A percentile compares a stretch with the other conserved stretches of the same genome.
Conservation (phyloP, 2,329 filamentous ascomycete species). For the Colletotrichum aenigma region DNA sequence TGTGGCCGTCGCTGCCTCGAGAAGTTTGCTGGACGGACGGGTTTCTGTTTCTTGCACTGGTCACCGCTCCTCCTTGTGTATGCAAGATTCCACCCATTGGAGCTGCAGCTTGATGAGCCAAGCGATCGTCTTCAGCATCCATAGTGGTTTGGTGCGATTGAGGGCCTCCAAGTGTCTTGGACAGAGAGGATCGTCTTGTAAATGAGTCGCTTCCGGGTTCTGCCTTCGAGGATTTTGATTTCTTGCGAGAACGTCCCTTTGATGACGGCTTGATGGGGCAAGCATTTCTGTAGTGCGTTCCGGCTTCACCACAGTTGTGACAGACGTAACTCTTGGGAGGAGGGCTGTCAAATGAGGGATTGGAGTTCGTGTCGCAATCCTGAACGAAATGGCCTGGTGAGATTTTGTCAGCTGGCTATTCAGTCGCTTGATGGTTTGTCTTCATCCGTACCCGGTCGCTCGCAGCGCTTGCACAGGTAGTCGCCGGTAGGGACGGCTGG, state of each 20-base stretch:
- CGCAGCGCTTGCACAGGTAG: slow-evolving; percentile 17
- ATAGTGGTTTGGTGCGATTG: background rate
- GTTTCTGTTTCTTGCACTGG: background rate
- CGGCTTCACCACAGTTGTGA: slow-evolving; percentile 17
- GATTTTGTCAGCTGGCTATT: background rate
- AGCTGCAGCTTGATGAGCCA: background rate
- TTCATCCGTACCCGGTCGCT: background rate
- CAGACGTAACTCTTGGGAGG: slow-evolving; percentile 21
- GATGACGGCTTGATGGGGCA: slow-evolving; percentile 9
- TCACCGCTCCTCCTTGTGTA: background rate
- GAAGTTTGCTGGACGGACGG: background rate
- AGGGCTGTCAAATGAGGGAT: background rate
- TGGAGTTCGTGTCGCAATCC: slow-evolving; percentile 17
- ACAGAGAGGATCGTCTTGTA: background rate
- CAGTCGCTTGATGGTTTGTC: background rate
- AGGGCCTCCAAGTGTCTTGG: background rate
- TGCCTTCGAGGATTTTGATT: background rate
- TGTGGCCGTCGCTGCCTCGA: background rate
- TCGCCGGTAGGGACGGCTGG: background rate
- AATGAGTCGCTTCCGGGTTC: background rate
- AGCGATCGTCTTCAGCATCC: background rate
- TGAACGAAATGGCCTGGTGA: slow-evolving; percentile 22
- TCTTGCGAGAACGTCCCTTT: background rate
- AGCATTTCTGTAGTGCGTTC: slow-evolving; percentile 14
- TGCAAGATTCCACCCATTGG: background rate